Evolutionary conservation across 192 early-diverging fungal genomes (phyloP).

Genomic region (Spizellomyces punctatus): DNA sequence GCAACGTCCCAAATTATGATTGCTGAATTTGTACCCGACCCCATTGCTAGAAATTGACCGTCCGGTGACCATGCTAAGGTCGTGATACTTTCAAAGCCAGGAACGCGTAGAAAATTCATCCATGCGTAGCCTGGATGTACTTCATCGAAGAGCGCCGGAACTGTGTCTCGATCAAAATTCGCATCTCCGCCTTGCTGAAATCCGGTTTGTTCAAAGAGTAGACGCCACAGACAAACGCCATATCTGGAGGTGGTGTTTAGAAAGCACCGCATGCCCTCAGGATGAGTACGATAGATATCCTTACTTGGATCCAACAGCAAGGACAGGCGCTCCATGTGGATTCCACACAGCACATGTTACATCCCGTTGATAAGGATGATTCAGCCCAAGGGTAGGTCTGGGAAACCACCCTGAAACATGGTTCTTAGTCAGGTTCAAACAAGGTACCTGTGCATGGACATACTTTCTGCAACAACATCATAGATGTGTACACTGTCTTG

Average conservation of each 20-base stretch:
- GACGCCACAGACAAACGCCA: slow-evolving; percentile 57
- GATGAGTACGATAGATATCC: not conserved
- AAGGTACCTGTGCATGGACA: not conserved
- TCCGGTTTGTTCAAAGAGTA: slow-evolving; percentile 13
- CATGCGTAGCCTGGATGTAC: slow-evolving; percentile 29
- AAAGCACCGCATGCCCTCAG: not conserved
- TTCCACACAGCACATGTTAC: slow-evolving; percentile 60
- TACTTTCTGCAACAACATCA: slow-evolving; percentile 57
- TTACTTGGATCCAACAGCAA: slow-evolving; percentile 56
- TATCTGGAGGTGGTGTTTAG: slow-evolving; percentile 16
- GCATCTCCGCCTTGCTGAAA: not conserved
- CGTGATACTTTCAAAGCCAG: slow-evolving; percentile 41
- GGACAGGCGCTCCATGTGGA: slow-evolving; percentile 25
- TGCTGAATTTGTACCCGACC: slow-evolving; percentile 31
- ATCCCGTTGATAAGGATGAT: slow-evolving; percentile 41
- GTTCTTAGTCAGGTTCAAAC: not conserved
- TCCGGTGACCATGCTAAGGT: slow-evolving; percentile 54
- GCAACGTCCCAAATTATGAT: slow-evolving; percentile 54
- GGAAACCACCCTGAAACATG: slow-evolving; percentile 38
- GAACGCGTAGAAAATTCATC: slow-evolving; percentile 44
- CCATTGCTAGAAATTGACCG: slow-evolving; percentile 47
- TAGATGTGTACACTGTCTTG: slow-evolving; percentile 71
- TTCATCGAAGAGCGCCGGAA: slow-evolving; percentile 11
- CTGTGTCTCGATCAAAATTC: not conserved
- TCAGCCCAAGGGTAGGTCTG: slow-evolving; percentile 29